Conservation (phyloP, 495 filamentous ascomycete genomes). For the Pyronema domesticum region DNA sequence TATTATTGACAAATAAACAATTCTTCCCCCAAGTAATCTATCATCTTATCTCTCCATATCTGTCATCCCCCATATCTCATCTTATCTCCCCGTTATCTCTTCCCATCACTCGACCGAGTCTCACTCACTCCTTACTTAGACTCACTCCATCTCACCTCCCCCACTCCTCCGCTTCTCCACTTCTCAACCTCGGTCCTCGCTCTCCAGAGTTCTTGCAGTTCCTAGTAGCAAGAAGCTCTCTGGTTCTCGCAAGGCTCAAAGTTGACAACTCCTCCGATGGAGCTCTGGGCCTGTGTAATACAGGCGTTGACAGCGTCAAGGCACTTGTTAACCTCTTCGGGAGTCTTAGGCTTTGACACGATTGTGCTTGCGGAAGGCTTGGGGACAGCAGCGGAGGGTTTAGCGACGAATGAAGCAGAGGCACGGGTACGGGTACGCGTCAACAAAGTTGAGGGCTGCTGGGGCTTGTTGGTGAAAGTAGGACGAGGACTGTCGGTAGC, state of each 20-base stretch:
- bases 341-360: not conserved
- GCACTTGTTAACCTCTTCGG: conserved; percentile 8
- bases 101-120: too few relatives aligned
- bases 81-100: too few relatives aligned
- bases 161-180: not conserved
- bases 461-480: not conserved
- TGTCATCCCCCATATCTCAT: too few relatives aligned
- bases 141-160: not conserved
- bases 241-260: conserved; percentile 3
- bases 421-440: conserved; percentile 10
- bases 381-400: conserved; percentile 1
- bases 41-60: too few relatives aligned
- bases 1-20: too few relatives aligned
- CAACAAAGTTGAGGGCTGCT: conserved; percentile 3
- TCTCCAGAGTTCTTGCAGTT: not conserved
- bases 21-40: too few relatives aligned
- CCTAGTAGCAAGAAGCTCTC: conserved; percentile 8
- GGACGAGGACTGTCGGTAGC: not conserved
- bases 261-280: not conserved
- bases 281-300: conserved; percentile 8
- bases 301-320: conserved; percentile 11
- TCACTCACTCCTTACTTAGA: too few relatives aligned
- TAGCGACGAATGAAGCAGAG: not conserved
- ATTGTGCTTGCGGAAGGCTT: not conserved
- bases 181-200: not conserved